phyloP scores from a whole-genome alignment of 1,284 basidiomycete species.

The Ceratobasidium sp. region DNA sequence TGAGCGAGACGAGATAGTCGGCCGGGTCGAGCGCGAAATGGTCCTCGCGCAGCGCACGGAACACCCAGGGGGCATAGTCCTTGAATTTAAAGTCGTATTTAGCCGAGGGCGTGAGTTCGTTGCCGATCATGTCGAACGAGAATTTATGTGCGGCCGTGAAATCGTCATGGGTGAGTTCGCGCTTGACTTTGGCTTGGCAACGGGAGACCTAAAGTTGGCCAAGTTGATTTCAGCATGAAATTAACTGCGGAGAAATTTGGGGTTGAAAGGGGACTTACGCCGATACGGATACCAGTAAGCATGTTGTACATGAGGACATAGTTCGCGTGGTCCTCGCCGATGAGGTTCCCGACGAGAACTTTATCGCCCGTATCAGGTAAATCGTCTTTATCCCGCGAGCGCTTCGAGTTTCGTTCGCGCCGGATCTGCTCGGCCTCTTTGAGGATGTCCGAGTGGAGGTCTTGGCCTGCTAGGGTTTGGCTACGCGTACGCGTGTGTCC shows the following conservation, averaged over 20 bases:
- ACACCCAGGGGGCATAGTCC: constrained; percentile 98
- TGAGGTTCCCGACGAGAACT: constrained; percentile 92
- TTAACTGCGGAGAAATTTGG: constrained; percentile 22
- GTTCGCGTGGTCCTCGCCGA: constrained; percentile 97
- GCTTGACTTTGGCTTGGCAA: constrained; percentile 94
- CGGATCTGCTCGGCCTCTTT: constrained; percentile 86
- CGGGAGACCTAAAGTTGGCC: constrained; percentile 79
- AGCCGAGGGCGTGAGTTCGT: constrained; percentile 96
- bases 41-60: constrained; percentile 93
- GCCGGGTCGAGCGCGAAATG: constrained; percentile 96
- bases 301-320: constrained; percentile 99
- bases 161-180: constrained; percentile 87
- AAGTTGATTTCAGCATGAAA: constrained; percentile 12
- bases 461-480: constrained; percentile 37
- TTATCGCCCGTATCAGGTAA: constrained; percentile 59
- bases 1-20: constrained; percentile 96
- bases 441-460: constrained; percentile 76
- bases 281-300: constrained; percentile 97
- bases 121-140: constrained; percentile 98
- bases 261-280: constrained; percentile 67
- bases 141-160: constrained; percentile 93
- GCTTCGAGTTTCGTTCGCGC: constrained; percentile 77
- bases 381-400: constrained; percentile 62
- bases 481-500: constrained; percentile 38
- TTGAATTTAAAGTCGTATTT: constrained; percentile 99